phyloP scores from a whole-genome alignment of 805 yeast genomes.

The Yarrowia deformans region DNA sequence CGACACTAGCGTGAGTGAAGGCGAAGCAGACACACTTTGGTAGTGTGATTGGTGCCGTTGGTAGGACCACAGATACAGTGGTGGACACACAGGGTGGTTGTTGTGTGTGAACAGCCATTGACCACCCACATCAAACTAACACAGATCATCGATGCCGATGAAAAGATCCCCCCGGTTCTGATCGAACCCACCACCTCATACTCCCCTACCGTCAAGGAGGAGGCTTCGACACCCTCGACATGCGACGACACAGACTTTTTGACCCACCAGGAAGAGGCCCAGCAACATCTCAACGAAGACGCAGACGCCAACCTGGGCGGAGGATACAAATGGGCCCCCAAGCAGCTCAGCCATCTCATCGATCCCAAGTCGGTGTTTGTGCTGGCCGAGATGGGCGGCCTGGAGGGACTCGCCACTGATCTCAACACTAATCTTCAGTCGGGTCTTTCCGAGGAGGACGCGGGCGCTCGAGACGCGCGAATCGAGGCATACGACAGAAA shows the following conservation, averaged over 20 bases:
- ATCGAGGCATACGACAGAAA: constrained; percentile 69
- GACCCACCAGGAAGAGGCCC: constrained; percentile 19
- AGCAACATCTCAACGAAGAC: constrained; percentile 27
- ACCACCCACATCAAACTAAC: not conserved
- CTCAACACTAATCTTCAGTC: constrained; percentile 48
- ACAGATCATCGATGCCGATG: constrained; percentile 34
- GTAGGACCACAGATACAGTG: no score
- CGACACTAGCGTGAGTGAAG: constrained; percentile 35
- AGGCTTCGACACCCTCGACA: constrained; percentile 5
- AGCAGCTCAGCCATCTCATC: constrained; percentile 46
- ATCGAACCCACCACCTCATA: constrained; percentile 16
- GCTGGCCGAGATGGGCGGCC: constrained; percentile 52
- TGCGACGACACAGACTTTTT: constrained; percentile 13
- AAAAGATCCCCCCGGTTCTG: constrained; percentile 4
- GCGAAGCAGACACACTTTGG: not conserved
- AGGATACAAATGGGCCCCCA: constrained; percentile 41
- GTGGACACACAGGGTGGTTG: no score
- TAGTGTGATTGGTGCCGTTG: no score
- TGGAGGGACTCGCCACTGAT: constrained; percentile 46
- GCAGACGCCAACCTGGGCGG: not conserved
- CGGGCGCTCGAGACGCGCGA: constrained; percentile 49
- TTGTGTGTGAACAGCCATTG: not conserved
- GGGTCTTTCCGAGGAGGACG: constrained; percentile 48
- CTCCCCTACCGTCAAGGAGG: constrained; percentile 31
- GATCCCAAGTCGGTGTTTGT: constrained; percentile 53